Conservation (phyloP, 768 basidiomycete species). For the Ramaria sp. region DNA sequence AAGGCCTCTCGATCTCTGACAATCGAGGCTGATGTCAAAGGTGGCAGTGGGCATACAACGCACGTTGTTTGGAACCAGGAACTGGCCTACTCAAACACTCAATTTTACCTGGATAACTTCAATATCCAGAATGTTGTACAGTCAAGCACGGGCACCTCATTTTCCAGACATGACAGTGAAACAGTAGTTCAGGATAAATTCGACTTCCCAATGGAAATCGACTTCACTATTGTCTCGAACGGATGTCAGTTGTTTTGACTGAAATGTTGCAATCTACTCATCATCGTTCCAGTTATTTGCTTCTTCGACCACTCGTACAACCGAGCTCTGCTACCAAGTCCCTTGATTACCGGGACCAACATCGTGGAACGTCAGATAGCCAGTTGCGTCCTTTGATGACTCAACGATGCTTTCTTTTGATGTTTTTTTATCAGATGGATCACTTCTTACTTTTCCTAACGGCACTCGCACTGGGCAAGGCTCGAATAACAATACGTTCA, state of each 20-base stretch:
- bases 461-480: slow-evolving; percentile 53
- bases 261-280: background rate
- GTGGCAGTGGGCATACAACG: slow-evolving; percentile 47
- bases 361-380: slow-evolving; percentile 51
- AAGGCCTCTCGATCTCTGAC: slow-evolving; percentile 43
- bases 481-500: slow-evolving; percentile 57
- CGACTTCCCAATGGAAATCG: slow-evolving; percentile 39
- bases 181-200: slow-evolving; percentile 37
- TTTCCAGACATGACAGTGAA: slow-evolving; percentile 38
- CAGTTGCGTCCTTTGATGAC: slow-evolving; percentile 22
- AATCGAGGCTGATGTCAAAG: slow-evolving; percentile 50
- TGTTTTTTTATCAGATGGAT: slow-evolving; percentile 30
- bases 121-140: slow-evolving; percentile 40
- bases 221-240: slow-evolving; percentile 23
- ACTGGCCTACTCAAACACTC: slow-evolving; percentile 48
- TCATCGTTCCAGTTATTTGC: slow-evolving; percentile 29
- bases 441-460: slow-evolving; percentile 29
- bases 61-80: slow-evolving; percentile 52
- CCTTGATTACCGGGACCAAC: slow-evolving; percentile 45
- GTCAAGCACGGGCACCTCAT: slow-evolving; percentile 33
- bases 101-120: slow-evolving; percentile 44
- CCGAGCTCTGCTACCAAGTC: slow-evolving; percentile 43
- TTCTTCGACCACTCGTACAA: slow-evolving; percentile 59
- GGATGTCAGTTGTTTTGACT: slow-evolving; percentile 21
- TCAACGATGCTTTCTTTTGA: background rate